Base-by-base conservation (phyloP, 169 alveolate species). In the Babesia ovis region DNA sequence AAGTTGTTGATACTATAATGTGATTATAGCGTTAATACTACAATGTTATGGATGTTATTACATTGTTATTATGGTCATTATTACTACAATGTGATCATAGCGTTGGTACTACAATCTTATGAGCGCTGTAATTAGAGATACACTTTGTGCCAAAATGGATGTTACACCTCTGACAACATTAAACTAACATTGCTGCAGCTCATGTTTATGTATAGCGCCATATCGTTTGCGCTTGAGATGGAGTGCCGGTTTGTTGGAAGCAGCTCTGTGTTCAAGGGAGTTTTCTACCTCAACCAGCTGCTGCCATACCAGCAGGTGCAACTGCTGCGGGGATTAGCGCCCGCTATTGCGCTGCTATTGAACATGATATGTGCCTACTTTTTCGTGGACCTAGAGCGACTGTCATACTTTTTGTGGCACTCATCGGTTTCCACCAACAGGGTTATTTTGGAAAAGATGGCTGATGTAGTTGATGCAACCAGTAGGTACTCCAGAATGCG, bases 391-490 rank as follows among this genome's bases (percentile, higher is more conserved):
- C 20, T 25, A 31, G 86, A 77, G 31, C 54, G 37, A 25, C 45
- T 77, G 34, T 16, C 43, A 39, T 12, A 54, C 42, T 68, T 56
- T 34, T 74, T 77, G 6, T 77, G 86, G 86, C 67, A 77, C 29
- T 77, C 86, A 2, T 57, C 81, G 3, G 77, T 77, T 1, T 22
- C 86, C 23, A 77, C 86, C 1, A 77, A 77, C 37, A 34, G 80
- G n/a, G 58, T 51, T 6, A 58, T 77, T 9, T 22, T 77, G 45
- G 86, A 77, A 50, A 66, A 56, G 32, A 77, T 77, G 86, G n/a
- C 68, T 11, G 76, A 77, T 27, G 73, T 77, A 8, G 79, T 77
- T 8, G 61, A 77, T 29, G 86, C 86, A n/a, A 68, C 81, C 16
- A 59, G 86, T 77, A 27, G n/a, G 74, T 42, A 16, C 20, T 16